Percentiles rank a stretch among this genome's conserved stretches.
Evolutionary conservation across 306 rosid genomes (phyloP).

Genomic region (Glycine latifolia): DNA sequence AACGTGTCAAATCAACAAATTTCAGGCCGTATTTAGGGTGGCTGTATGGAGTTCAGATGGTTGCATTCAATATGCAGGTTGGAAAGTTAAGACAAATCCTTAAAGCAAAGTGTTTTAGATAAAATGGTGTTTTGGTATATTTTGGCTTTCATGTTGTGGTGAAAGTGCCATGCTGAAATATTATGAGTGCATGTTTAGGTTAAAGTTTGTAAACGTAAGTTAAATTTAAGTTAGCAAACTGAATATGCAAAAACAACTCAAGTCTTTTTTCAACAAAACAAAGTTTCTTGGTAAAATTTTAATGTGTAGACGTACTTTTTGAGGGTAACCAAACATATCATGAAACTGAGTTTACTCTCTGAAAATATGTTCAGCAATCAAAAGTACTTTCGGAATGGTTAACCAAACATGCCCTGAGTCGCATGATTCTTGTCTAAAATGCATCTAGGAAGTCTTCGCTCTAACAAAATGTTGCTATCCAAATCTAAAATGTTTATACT

Average conservation of each 20-base stretch:
- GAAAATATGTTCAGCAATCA: too few relatives aligned
- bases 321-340: too few relatives aligned
- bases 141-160: neutral
- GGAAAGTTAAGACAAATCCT: constrained; percentile 37
- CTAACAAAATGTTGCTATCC: too few relatives aligned
- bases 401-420: neutral
- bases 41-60: constrained; percentile 97
- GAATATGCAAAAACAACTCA: too few relatives aligned
- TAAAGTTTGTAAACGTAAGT: too few relatives aligned
- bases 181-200: too few relatives aligned
- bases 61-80: constrained; percentile 98
- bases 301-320: too few relatives aligned
- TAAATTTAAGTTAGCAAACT: too few relatives aligned
- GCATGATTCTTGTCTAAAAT: neutral
- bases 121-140: neutral
- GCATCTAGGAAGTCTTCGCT: neutral
- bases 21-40: constrained; percentile 84
- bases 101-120: neutral
- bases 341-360: too few relatives aligned
- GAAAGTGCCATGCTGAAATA: neutral
- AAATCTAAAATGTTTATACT: neutral
- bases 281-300: too few relatives aligned
- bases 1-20: constrained; percentile 80
- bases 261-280: too few relatives aligned
- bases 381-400: too few relatives aligned